phyloP scores from a whole-genome alignment of 116 monocot species.

The Papilionanthe hybrid region DNA sequence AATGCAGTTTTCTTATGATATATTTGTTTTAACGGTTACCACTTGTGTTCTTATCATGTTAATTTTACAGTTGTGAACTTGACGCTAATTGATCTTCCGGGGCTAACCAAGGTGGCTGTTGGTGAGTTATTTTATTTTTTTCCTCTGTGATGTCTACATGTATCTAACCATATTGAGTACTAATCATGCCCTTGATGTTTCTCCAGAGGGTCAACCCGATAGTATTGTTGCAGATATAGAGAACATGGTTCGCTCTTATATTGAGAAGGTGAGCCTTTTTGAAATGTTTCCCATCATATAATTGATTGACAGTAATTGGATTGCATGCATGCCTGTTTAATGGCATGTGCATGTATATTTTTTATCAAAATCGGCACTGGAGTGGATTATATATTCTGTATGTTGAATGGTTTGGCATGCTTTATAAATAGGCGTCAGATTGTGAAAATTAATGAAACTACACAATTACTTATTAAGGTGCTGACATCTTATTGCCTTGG shows the following conservation, averaged over 20 bases:
- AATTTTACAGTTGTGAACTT: slow-evolving; percentile 60
- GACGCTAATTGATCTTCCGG: slow-evolving; percentile 74
- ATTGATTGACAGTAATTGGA: background rate
- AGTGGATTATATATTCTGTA: background rate
- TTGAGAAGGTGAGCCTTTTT: slow-evolving; percentile 46
- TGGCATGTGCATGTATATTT: background rate
- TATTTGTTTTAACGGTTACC: background rate
- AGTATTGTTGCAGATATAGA: slow-evolving; percentile 66
- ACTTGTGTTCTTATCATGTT: background rate
- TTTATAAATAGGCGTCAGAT: background rate
- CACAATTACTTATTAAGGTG: background rate
- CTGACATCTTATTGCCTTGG: background rate
- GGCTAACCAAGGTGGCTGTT: slow-evolving; percentile 70
- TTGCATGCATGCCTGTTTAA: background rate
- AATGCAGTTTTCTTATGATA: background rate
- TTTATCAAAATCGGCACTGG: background rate
- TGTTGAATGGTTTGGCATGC: background rate
- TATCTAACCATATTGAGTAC: background rate
- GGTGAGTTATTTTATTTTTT: slow-evolving; percentile 26
- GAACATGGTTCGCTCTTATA: slow-evolving; percentile 52
- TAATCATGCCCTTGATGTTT: slow-evolving; percentile 4
- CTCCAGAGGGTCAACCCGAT: slow-evolving; percentile 61
- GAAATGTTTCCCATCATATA: background rate
- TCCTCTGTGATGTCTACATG: background rate
- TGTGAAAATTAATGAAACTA: background rate